These are phyloP conservation scores for Davidsoniella eucalypti DNA, from an alignment of 2,329 filamentous ascomycete genomes.

Conservation along the genomic window DNA sequence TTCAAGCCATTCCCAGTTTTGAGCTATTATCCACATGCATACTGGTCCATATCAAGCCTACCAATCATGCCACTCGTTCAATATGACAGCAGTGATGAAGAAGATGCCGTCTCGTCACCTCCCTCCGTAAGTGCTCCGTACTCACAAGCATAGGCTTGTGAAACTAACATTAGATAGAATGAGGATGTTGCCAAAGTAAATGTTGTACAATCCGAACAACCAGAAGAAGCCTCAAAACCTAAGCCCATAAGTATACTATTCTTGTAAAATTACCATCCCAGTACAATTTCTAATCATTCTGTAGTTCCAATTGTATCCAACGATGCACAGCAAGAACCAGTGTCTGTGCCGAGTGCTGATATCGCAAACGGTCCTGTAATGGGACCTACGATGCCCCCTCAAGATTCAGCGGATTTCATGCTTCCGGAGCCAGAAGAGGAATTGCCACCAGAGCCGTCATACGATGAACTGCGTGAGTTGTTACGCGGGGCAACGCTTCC, in stretches of 20 bases:
- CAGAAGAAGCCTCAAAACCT: too few species aligned
- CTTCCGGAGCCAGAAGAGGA: slow-evolving; percentile 15
- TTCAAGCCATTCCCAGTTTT: background rate
- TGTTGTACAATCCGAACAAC: background rate
- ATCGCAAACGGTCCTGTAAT: slow-evolving; percentile 6
- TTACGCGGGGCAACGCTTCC: slow-evolving; percentile 61
- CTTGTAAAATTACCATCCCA: too few species aligned
- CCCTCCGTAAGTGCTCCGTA: slow-evolving; percentile 1
- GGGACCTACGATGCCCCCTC: slow-evolving; percentile 10
- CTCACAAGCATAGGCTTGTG: background rate
- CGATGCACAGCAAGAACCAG: background rate
- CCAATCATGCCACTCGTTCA: slow-evolving; percentile 29
- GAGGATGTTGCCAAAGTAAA: background rate
- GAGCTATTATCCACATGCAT: background rate
- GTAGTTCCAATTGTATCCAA: background rate
- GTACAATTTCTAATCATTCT: background rate
- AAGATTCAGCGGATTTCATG: slow-evolving; percentile 4
- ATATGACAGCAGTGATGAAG: slow-evolving; percentile 36
- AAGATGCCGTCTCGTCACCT: slow-evolving; percentile 17
- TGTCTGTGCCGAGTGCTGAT: background rate
- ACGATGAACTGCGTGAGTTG: slow-evolving; percentile 45
- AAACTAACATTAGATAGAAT: background rate
- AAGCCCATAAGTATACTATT: too few species aligned
- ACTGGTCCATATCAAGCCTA: background rate
- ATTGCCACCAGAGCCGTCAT: slow-evolving; percentile 34